phyloP scores from a whole-genome alignment of 2,329 filamentous ascomycete genomes.

The Metarhizium album region DNA sequence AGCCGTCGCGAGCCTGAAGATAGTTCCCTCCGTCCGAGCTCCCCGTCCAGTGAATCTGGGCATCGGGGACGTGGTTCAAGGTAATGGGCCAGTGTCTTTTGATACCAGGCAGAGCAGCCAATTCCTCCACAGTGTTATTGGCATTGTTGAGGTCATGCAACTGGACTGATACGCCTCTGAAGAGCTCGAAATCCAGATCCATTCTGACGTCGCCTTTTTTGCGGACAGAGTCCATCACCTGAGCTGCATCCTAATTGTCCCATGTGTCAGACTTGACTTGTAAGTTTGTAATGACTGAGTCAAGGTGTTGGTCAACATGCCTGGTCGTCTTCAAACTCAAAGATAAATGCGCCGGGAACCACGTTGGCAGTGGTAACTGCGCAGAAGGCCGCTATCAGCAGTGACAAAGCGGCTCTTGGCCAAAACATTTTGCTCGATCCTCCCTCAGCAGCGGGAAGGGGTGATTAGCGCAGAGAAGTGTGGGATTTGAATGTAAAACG shows the following conservation, averaged over 20 bases:
- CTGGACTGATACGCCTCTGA: constrained; percentile 17
- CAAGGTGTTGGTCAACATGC: not conserved
- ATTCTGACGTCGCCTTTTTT: constrained; percentile 10
- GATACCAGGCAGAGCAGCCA: constrained; percentile 15
- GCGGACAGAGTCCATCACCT: not conserved
- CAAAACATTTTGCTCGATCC: not conserved
- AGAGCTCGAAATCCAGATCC: constrained; percentile 13
- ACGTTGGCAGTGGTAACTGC: not conserved
- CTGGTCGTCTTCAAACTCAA: constrained; percentile 2
- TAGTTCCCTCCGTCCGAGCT: not conserved
- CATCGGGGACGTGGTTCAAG: not conserved
- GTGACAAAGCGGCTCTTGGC: not conserved
- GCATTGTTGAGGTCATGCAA: constrained; percentile 20
- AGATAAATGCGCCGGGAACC: constrained; percentile 2
- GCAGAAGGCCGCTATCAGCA: not conserved
- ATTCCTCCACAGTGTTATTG: constrained; percentile 23
- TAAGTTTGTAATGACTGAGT: no score
- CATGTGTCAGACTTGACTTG: not conserved
- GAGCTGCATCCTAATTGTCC: not conserved
- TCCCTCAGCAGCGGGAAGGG: not conserved
- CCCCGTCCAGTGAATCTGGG: constrained; percentile 10
- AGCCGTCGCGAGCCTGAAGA: constrained; percentile 1
- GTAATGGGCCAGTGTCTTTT: constrained; percentile 20
- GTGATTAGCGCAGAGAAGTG: not conserved
- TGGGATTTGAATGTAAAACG: not conserved